Evolutionary conservation across 345 rosid genomes (phyloP).

Genomic region (Schrenkiella parvula): DNA sequence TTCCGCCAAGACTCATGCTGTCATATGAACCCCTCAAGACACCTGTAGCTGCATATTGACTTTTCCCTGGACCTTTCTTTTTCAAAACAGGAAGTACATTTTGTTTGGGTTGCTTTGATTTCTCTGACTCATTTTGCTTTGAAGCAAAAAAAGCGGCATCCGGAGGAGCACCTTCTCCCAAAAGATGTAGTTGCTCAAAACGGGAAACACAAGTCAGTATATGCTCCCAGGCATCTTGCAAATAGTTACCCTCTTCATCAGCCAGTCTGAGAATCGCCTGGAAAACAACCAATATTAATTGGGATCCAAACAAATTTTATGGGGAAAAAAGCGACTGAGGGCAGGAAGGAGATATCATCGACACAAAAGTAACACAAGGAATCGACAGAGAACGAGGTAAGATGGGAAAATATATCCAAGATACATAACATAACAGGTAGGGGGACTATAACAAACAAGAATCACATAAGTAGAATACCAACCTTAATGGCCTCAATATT

Average conservation of each 20-base stretch:
- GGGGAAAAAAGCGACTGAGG: background rate
- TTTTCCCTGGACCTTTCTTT: constrained; percentile 62
- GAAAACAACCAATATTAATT: constrained; percentile 9
- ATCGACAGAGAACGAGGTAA: constrained; percentile 7
- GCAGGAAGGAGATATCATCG: constrained; percentile 4
- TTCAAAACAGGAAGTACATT: constrained; percentile 56
- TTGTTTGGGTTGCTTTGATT: constrained; percentile 42
- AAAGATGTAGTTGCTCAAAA: constrained; percentile 80
- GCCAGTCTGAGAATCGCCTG: constrained; percentile 86
- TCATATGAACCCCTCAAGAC: constrained; percentile 91
- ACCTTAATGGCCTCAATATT: constrained; percentile 91
- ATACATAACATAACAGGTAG: constrained; percentile 6
- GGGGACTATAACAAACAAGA: background rate
- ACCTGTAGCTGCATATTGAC: constrained; percentile 79
- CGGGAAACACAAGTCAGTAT: constrained; percentile 86
- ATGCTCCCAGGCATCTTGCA: constrained; percentile 94
- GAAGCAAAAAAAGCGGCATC: constrained; percentile 53
- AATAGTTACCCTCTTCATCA: constrained; percentile 79
- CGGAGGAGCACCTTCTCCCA: constrained; percentile 93
- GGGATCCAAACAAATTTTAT: background rate
- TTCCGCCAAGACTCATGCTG: constrained; percentile 56
- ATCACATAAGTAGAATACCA: constrained; percentile 9
- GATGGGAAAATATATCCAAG: constrained; percentile 4
- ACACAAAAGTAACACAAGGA: background rate
- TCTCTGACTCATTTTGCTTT: constrained; percentile 45